Percentiles rank a stretch among this genome's conserved stretches.
These are phyloP conservation scores for Guadua angustifolia DNA, from an alignment of 176 grass and related monocot species.

Conservation along the genomic window DNA sequence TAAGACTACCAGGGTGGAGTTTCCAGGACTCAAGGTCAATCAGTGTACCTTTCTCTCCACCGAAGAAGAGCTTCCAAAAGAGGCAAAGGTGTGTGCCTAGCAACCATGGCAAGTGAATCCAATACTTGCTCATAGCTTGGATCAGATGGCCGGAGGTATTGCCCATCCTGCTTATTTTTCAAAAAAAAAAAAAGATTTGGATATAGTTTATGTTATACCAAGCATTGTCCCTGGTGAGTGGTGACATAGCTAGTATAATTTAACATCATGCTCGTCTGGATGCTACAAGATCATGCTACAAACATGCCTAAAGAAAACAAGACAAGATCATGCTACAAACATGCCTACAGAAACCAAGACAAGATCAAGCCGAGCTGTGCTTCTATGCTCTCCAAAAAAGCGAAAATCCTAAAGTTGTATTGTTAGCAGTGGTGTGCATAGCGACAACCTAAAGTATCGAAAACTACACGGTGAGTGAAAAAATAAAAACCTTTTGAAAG, in stretches of 20 bases:
- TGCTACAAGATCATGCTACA: neutral
- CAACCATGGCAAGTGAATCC: constrained; percentile 97
- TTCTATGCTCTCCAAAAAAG: neutral
- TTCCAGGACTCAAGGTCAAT: constrained; percentile 3
- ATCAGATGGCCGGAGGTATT: constrained; percentile 92
- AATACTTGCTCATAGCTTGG: constrained; percentile 96
- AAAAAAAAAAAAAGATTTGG: neutral
- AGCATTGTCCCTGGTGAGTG: neutral
- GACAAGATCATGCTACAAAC: neutral
- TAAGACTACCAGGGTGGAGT: neutral
- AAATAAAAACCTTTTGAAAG: neutral
- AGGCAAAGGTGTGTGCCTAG: constrained; percentile 91
- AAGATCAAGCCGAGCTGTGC: neutral
- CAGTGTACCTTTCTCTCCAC: constrained; percentile 88
- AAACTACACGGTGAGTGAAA: too few species aligned
- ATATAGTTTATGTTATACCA: neutral
- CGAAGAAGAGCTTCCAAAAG: constrained; percentile 98
- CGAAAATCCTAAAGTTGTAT: neutral
- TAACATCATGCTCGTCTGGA: neutral
- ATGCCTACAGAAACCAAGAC: neutral
- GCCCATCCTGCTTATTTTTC: constrained; percentile 70
- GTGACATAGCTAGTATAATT: constrained; percentile 5
- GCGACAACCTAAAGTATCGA: neutral
- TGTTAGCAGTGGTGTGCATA: neutral
- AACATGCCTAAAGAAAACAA: neutral